Conservation (phyloP, 345 rosid genomes). For the Eucalyptus tenuipes region DNA sequence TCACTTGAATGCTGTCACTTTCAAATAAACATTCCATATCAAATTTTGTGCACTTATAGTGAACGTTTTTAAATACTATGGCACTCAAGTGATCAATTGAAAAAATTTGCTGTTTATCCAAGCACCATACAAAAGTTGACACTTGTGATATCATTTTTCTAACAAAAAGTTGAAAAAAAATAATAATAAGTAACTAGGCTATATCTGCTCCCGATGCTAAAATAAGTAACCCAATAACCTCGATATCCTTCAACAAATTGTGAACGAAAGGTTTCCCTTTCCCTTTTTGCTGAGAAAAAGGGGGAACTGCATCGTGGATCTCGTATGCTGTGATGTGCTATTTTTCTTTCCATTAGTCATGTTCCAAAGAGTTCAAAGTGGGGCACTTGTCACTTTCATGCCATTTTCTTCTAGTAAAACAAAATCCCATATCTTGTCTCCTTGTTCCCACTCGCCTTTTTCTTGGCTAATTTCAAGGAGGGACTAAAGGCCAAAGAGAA, state of each 20-base stretch:
- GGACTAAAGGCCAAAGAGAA: not conserved
- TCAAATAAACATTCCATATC: not conserved
- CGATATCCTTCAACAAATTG: not conserved
- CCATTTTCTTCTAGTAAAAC: not conserved
- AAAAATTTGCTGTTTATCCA: no score
- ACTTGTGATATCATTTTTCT: not conserved
- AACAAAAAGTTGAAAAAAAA: no score
- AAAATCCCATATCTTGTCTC: not conserved
- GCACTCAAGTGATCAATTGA: not conserved
- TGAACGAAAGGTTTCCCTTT: no score
- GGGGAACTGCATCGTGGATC: not conserved
- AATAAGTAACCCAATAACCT: not conserved
- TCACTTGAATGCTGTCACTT: no score
- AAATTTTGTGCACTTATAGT: not conserved
- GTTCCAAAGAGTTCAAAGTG: not conserved
- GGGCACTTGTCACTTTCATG: not conserved
- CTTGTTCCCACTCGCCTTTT: not conserved
- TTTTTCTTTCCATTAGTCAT: not conserved
- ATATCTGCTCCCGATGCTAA: not conserved
- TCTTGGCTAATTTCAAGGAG: not conserved
- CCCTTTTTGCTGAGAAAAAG: not conserved
- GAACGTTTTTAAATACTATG: fast-evolving
- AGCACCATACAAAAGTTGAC: not conserved
- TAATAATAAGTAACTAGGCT: not conserved
- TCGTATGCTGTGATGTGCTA: not conserved